These are phyloP conservation scores for Ascochyta lentis DNA, from an alignment of 2,329 filamentous ascomycete genomes.

Conservation along the genomic window DNA sequence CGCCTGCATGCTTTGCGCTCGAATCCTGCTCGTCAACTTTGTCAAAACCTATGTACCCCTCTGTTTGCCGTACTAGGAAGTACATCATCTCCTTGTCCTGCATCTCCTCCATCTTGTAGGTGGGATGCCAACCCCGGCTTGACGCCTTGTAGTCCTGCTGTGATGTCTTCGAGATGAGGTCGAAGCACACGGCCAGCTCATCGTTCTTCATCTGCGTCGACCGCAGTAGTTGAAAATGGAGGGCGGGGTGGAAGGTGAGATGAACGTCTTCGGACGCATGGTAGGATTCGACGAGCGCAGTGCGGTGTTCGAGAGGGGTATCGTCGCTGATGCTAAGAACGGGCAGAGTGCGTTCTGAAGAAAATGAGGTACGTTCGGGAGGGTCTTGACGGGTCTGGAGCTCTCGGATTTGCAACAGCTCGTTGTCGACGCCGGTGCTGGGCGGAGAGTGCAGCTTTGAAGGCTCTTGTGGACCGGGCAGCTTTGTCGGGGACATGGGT, in stretches of 20 bases:
- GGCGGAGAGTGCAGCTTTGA: background rate
- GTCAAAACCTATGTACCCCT: background rate
- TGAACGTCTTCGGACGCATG: conserved; percentile 1
- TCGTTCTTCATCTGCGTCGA: conserved; percentile 38
- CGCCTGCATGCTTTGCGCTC: background rate
- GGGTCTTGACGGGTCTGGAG: background rate
- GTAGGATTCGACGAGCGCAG: conserved; percentile 2
- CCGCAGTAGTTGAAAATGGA: conserved; percentile 32
- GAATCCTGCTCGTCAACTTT: background rate
- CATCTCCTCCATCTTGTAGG: conserved; percentile 72
- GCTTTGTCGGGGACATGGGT: background rate
- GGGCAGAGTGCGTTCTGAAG: background rate
- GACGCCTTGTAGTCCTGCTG: conserved; percentile 68
- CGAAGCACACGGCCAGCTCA: conserved; percentile 59
- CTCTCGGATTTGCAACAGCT: background rate
- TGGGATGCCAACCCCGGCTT: conserved; percentile 67
- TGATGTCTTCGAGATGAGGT: conserved; percentile 69
- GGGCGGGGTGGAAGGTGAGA: background rate
- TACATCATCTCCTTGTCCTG: conserved; percentile 70
- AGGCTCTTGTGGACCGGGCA: background rate
- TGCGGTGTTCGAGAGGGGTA: conserved; percentile 4
- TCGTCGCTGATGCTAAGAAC: background rate
- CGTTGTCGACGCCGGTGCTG: background rate
- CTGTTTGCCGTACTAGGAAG: conserved; percentile 56
- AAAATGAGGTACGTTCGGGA: background rate